Evolutionary conservation across 176 grass and related monocot genomes (phyloP), one percentile per base, ranked within the genome.

Genomic region (Phoenix roebelenii): DNA sequence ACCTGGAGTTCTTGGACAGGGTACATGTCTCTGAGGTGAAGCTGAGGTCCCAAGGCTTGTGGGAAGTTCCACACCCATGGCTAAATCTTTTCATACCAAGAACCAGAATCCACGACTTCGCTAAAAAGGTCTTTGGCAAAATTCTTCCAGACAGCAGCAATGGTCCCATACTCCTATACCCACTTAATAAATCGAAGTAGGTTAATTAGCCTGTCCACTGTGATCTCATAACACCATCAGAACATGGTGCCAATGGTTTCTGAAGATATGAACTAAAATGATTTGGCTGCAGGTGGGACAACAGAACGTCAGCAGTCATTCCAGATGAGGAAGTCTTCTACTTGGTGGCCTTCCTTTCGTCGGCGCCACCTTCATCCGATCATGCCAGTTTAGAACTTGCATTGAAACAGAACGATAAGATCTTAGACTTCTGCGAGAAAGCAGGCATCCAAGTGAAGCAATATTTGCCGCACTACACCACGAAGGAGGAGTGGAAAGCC

Each of bases 51-150:
- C 76, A 85, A 77, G 93, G 93, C 57, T 72, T 89, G 54, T 98
- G 93, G 93, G 93, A 98, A 29, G 71, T 98, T 16, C 93, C 93
- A 49, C 93, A 98, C 72, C 93, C 93, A 16, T 98, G 93, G 93
- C 66, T 98, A 17, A 98, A 98, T 65, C 93, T 98, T 61, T 66
- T 98, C 14, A 69, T 98, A 7, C 93, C 93, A 22, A 76, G 68
- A 57, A 83, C 79, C 52, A 69, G 65, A 50, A 86, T 98, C 71
- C 79, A 81, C 51, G 78, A 44, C 54, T 98, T 98, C 22, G 84
- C 87, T 3, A 64, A 18, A 17, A 79, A 85, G 48, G 82, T 98
- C 17, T 98, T 98, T 55, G 93, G 84, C 44, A 98, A 92, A 64
- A 92, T 92, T 82, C 79, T 89, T 22, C 89, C 77, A 51, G 84